A percentile compares a stretch with the other conserved stretches of the same genome.
phyloP scores from a whole-genome alignment of 257 asterid genomes.

The Apocynum venetum region DNA sequence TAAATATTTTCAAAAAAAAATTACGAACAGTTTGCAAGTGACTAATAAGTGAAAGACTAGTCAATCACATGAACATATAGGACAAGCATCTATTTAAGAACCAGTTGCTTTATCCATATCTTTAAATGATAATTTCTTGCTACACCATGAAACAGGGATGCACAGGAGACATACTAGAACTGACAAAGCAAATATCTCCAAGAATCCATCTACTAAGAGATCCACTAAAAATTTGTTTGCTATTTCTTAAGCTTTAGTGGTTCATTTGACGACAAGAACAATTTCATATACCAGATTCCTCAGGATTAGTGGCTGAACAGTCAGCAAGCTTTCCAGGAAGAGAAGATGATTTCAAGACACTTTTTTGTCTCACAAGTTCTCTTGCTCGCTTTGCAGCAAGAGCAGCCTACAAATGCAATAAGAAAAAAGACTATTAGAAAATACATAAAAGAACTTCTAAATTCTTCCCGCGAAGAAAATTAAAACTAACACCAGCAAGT shows the following conservation, averaged over 20 bases:
- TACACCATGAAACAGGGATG: not conserved
- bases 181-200: not conserved
- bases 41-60: not conserved
- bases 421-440: conserved; percentile 5
- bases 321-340: conserved; percentile 99
- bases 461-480: conserved; percentile 6
- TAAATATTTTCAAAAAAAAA: too few relatives aligned
- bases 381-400: conserved; percentile 96
- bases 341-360: conserved; percentile 81
- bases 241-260: not conserved
- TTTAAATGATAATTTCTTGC: not conserved
- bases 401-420: conserved; percentile 64
- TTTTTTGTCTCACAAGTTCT: conserved; percentile 88
- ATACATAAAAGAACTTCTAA: conserved; percentile 1
- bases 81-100: not conserved
- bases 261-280: not conserved
- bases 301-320: conserved; percentile 90
- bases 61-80: not conserved
- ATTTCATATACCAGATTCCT: conserved; percentile 56
- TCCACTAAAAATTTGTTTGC: not conserved
- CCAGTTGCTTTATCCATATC: not conserved
- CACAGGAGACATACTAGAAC: not conserved
- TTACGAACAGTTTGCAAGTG: not conserved
- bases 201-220: not conserved
- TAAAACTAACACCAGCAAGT: not conserved